Percentiles rank a stretch among this genome's conserved stretches.
Conservation (phyloP, 257 asterid genomes). For the Echites panduratus region DNA sequence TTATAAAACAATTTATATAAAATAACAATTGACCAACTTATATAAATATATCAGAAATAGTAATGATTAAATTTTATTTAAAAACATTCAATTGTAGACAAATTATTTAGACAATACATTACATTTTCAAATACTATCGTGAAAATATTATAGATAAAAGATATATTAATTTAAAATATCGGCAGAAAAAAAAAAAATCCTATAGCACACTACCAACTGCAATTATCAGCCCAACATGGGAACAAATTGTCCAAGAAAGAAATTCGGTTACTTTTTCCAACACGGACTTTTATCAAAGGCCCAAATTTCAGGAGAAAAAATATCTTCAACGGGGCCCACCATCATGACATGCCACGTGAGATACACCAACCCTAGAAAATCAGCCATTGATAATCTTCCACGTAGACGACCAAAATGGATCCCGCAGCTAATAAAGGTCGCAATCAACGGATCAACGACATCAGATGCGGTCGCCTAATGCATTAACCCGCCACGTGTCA, state of each 20-base stretch:
- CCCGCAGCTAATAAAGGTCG: slow-evolving; percentile 4
- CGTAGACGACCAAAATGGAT: slow-evolving; percentile 6
- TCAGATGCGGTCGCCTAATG: not conserved
- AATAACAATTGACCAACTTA: too few species aligned
- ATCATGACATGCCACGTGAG: not conserved
- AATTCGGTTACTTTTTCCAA: not conserved
- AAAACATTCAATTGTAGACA: too few species aligned
- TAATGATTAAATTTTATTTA: too few species aligned
- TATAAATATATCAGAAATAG: too few species aligned
- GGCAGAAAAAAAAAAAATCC: not conserved
- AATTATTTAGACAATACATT: too few species aligned
- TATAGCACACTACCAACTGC: not conserved
- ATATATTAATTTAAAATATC: too few species aligned
- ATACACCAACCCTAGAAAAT: not conserved
- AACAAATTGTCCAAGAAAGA: not conserved
- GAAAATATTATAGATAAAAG: too few species aligned
- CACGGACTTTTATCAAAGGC: not conserved
- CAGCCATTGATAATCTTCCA: slow-evolving; percentile 2
- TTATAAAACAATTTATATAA: too few species aligned
- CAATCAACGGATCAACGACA: slow-evolving; percentile 16
- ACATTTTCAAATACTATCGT: too few species aligned
- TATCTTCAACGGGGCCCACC: not conserved
- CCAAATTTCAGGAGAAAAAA: slow-evolving; percentile 12
- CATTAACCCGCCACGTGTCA: not conserved
- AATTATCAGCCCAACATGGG: not conserved